Percentiles rank a stretch among this genome's conserved stretches.
phyloP scores from a whole-genome alignment of 2,329 filamentous ascomycete genomes.

The Ophiostoma quercus region DNA sequence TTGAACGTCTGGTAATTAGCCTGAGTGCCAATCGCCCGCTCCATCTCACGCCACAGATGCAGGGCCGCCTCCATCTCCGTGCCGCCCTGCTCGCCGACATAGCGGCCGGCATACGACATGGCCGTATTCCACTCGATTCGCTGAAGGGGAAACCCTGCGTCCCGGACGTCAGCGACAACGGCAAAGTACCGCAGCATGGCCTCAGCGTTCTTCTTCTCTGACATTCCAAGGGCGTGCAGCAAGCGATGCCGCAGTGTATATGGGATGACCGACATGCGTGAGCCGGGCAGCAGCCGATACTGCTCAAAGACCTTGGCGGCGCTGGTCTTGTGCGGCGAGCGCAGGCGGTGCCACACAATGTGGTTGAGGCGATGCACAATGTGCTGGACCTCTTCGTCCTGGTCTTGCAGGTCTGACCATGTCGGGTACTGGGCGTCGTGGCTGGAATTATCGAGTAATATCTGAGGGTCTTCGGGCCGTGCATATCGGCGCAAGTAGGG shows the following conservation, averaged over 20 bases:
- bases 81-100: conserved; percentile 54
- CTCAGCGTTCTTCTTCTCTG: conserved; percentile 50
- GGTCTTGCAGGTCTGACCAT: conserved; percentile 37
- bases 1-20: conserved; percentile 83
- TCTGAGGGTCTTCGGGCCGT: conserved; percentile 43
- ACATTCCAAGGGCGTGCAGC: conserved; percentile 62
- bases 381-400: conserved; percentile 35
- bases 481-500: conserved; percentile 53
- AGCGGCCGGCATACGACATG: conserved; percentile 71
- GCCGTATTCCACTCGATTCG: conserved; percentile 76
- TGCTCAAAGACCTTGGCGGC: conserved; percentile 45
- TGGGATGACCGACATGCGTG: conserved; percentile 47
- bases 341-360: conserved; percentile 41
- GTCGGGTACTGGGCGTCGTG: conserved; percentile 47
- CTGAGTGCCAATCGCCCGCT: conserved; percentile 59
- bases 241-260: conserved; percentile 55
- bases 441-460: conserved; percentile 47
- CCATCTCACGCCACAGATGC: conserved; percentile 84
- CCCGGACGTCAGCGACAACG: conserved; percentile 76
- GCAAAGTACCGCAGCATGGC: conserved; percentile 79
- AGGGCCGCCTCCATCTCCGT: conserved; percentile 64
- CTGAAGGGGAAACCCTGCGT: conserved; percentile 62
- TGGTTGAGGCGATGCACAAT: conserved; percentile 38
- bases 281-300: conserved; percentile 49
- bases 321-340: conserved; percentile 39